Evolutionary conservation across 2,329 filamentous ascomycete species (phyloP).

Genomic region (Lachnellula hyalina): DNA sequence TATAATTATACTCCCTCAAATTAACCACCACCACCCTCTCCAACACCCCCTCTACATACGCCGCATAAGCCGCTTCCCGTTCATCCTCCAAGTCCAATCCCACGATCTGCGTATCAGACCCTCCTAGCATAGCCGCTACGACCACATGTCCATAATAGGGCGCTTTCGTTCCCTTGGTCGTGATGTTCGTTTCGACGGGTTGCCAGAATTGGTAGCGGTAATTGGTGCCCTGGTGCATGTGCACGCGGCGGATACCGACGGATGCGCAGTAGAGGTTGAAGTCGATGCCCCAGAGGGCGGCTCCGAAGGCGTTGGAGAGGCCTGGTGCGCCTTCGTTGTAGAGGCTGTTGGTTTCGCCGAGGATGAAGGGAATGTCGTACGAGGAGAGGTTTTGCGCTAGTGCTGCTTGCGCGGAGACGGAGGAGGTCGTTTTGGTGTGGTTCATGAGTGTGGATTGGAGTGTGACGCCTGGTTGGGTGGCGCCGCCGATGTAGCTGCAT

Average conservation of each 20-base stretch:
- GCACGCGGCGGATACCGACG: constrained; percentile 49
- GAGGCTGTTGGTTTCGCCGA: constrained; percentile 51
- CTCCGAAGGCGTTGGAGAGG: constrained; percentile 59
- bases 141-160: constrained; percentile 60
- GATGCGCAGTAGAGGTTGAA: constrained; percentile 55
- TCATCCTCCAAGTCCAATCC: constrained; percentile 37
- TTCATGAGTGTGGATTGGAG: constrained; percentile 60
- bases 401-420: constrained; percentile 38
- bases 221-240: constrained; percentile 61
- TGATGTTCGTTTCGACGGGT: constrained; percentile 45
- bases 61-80: constrained; percentile 49
- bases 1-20: constrained; percentile 55
- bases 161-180: constrained; percentile 51
- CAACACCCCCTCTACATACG: constrained; percentile 43
- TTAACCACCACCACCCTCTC: constrained; percentile 51
- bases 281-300: constrained; percentile 59
- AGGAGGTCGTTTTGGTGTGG: constrained; percentile 47
- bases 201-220: constrained; percentile 60
- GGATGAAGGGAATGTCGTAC: constrained; percentile 25
- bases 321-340: constrained; percentile 57
- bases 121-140: constrained; percentile 50
- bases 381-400: constrained; percentile 31
- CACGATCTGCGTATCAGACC: constrained; percentile 39
- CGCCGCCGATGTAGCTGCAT: constrained; percentile 56
- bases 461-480: constrained; percentile 54